phyloP scores from a whole-genome alignment of 169 alveolate species.

The Plasmodium coatneyi region DNA sequence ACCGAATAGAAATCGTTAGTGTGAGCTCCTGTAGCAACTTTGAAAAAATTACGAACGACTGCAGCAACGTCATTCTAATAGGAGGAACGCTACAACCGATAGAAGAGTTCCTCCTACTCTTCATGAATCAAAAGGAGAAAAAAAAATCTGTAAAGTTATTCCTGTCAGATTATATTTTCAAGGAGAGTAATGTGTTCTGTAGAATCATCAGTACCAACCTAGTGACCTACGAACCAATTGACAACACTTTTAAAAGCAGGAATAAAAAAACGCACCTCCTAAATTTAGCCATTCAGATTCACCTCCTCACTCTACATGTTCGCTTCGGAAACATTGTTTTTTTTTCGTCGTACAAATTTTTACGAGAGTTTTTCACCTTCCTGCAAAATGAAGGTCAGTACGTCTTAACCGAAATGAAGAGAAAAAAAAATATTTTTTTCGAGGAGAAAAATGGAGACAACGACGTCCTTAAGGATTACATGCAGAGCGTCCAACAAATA shows the following conservation, averaged over 20 bases:
- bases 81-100: conserved; percentile 87
- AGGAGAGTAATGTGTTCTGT: conserved; percentile 49
- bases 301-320: conserved; percentile 68
- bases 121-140: conserved; percentile 1
- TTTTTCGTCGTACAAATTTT: conserved; percentile 80
- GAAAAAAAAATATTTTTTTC: conserved; percentile 72
- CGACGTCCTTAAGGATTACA: background rate
- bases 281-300: conserved; percentile 74
- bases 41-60: conserved; percentile 52
- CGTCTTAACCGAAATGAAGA: conserved; percentile 29
- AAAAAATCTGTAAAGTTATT: conserved; percentile 19
- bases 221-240: conserved; percentile 37
- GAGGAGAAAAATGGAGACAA: conserved; percentile 35
- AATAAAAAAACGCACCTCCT: conserved; percentile 50
- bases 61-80: conserved; percentile 77
- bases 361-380: conserved; percentile 69
- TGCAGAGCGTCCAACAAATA: background rate
- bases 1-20: conserved; percentile 73
- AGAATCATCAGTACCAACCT: conserved; percentile 21
- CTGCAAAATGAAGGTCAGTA: conserved; percentile 42
- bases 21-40: conserved; percentile 77
- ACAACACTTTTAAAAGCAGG: conserved; percentile 80
- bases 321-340: conserved; percentile 87
- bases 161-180: conserved; percentile 58
- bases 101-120: conserved; percentile 79